Conservation (phyloP, 768 basidiomycete genomes). For the Floccularia luteovirens region DNA sequence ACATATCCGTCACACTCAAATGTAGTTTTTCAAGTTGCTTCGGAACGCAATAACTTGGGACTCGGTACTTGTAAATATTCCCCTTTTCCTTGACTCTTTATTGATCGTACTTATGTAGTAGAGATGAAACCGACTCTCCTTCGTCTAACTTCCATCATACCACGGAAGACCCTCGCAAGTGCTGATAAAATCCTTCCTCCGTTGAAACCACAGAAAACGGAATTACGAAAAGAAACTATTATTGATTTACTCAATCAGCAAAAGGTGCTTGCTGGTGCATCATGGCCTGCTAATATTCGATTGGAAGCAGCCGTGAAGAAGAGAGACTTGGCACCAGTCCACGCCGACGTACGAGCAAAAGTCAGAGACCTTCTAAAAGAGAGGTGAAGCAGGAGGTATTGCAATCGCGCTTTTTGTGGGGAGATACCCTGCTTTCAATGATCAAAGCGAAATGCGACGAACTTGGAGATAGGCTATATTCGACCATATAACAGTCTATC, state of each 20-base stretch:
- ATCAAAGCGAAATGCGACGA: no score
- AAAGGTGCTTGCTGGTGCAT: constrained; percentile 21
- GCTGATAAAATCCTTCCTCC: constrained; percentile 22
- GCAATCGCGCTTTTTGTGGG: background rate
- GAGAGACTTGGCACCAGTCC: constrained; percentile 26
- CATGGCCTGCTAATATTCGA: constrained; percentile 38
- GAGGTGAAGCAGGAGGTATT: constrained; percentile 13
- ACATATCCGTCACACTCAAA: no score
- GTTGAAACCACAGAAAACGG: constrained; percentile 24
- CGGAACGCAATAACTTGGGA: no score
- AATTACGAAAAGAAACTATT: constrained; percentile 22
- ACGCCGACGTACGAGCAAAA: constrained; percentile 25
- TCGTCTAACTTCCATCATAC: constrained; percentile 29
- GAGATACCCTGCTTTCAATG: no score
- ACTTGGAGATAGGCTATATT: background rate
- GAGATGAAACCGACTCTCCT: no score
- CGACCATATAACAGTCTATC: background rate
- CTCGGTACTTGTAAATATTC: no score
- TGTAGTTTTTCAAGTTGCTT: no score
- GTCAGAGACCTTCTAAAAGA: constrained; percentile 37
- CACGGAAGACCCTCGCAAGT: constrained; percentile 21
- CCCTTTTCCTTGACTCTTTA: no score
- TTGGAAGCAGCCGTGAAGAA: constrained; percentile 37
- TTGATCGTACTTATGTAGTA: no score
- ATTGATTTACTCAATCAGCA: constrained; percentile 27